phyloP scores from a whole-genome alignment of 305 asterid genomes.

The Petunia hybrid region DNA sequence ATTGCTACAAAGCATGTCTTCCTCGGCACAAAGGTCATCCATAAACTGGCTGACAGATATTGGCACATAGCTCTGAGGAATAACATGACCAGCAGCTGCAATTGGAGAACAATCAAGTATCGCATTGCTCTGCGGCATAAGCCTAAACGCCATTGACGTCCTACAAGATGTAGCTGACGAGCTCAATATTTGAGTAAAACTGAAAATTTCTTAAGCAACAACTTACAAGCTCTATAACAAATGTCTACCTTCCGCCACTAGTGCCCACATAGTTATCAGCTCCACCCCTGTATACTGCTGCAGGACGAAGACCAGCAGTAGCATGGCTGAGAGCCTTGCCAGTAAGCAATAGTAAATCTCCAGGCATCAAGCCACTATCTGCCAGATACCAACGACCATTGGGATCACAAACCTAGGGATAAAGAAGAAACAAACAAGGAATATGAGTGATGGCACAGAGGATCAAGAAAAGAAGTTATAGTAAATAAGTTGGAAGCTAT shows the following conservation, averaged over 20 bases:
- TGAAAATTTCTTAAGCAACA: conserved; percentile 36
- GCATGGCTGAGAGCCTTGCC: conserved; percentile 95
- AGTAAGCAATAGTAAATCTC: conserved; percentile 84
- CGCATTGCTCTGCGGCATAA: conserved; percentile 96
- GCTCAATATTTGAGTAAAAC: conserved; percentile 32
- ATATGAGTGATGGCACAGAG: conserved; percentile 30
- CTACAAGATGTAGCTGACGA: conserved; percentile 60
- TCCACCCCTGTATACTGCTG: conserved; percentile 67
- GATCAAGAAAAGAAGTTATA: conserved; percentile 12
- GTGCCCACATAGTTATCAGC: conserved; percentile 58
- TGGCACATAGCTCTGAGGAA: conserved; percentile 87
- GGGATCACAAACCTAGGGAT: conserved; percentile 84
- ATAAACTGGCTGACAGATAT: conserved; percentile 92
- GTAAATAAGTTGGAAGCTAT: neutral
- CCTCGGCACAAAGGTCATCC: conserved; percentile 93
- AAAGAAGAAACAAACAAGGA: conserved; percentile 39
- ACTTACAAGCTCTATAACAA: conserved; percentile 34
- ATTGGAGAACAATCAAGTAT: conserved; percentile 85
- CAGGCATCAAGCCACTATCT: conserved; percentile 74
- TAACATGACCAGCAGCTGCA: conserved; percentile 91
- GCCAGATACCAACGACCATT: conserved; percentile 98
- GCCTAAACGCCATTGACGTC: conserved; percentile 87
- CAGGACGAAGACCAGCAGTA: conserved; percentile 93
- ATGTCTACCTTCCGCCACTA: conserved; percentile 75
- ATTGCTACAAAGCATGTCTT: conserved; percentile 63